Evolutionary conservation across 139 green algal species (phyloP), one percentile per base, ranked within the genome.

Genomic region (Chlorella sp.): DNA sequence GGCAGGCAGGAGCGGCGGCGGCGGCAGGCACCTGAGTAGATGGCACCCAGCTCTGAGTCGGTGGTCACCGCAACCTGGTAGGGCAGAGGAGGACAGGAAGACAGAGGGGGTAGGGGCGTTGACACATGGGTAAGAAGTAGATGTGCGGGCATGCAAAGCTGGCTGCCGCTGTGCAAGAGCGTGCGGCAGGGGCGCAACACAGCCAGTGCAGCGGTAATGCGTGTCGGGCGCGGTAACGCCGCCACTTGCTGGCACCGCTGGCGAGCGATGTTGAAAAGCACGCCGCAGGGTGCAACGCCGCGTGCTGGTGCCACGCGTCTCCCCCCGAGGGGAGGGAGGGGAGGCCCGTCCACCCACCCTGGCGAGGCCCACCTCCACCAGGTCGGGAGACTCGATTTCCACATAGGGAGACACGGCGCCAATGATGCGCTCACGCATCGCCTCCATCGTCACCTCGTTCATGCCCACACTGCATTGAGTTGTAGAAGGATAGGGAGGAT

Each of bases 391-490:
- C 85, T 97, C 96, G 77, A 98, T 95, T 77, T 98, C 96, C 21
- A 98, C 96, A 90, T 96, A 98, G n/a, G 97, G 94, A 15, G 93
- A 89, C 42, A 98, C 92, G 26, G 94, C 96, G 0, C 81, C 81
- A 19, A 97, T 94, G 73, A 98, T 98, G 48, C 93, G 96, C 83
- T 96, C 88, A 87, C 96, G 96, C 93, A 98, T 97, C 76, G 96
- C 94, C 30, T 88, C 90, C 42, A 97, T 90, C 2, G 92, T 96
- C 53, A 92, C 89, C 40, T 94, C 93, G 85, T 91, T 97, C 95
- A 98, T 97, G 85, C 95, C 95, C 89, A 96, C 98, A 48, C 94
- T 92, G 86, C 81, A 57, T 9, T 57, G 7, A 57, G 48, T 7
- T 53, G 12, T 36, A 3, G 15, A 69, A 11, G 22, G 42, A 68